Evolutionary conservation across 2,329 filamentous ascomycete genomes (phyloP).

Genomic region (Diaporthe aspalathi): DNA sequence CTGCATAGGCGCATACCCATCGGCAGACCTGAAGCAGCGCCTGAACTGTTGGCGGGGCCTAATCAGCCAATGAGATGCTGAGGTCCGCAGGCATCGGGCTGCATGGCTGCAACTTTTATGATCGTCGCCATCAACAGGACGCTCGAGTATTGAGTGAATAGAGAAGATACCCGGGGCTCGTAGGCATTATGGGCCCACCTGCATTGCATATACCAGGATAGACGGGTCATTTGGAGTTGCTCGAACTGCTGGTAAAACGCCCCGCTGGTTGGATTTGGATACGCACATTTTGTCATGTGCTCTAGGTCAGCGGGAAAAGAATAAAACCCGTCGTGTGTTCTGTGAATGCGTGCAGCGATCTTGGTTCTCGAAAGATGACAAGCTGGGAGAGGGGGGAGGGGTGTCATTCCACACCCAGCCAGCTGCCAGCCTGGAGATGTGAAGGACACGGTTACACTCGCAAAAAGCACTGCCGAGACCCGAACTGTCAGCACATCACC

Average conservation of each 20-base stretch:
- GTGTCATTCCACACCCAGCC: no score
- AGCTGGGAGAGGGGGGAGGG: not conserved
- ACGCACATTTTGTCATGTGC: not conserved
- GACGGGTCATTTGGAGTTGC: not conserved
- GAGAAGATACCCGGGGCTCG: slow-evolving; percentile 38
- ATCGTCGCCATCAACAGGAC: not conserved
- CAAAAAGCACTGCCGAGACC: slow-evolving; percentile 26
- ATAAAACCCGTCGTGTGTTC: slow-evolving; percentile 3
- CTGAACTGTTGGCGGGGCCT: not conserved
- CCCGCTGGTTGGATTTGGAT: not conserved
- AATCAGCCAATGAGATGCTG: not conserved
- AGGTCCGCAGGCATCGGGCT: not conserved
- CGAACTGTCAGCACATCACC: slow-evolving; percentile 24
- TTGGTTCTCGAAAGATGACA: not conserved
- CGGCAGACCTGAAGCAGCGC: not conserved
- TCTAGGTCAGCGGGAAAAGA: not conserved
- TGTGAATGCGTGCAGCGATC: not conserved
- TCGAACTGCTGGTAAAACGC: not conserved
- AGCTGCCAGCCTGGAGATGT: not conserved
- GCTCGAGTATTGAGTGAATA: slow-evolving; percentile 16
- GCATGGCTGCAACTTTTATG: slow-evolving; percentile 10
- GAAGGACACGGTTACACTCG: slow-evolving; percentile 8
- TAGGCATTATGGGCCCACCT: slow-evolving; percentile 8
- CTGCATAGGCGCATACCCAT: not conserved
- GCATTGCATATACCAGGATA: slow-evolving; percentile 31